phyloP scores from a whole-genome alignment of 2,329 filamentous ascomycete species.

The Magnaporthiopsis rhizophila region DNA sequence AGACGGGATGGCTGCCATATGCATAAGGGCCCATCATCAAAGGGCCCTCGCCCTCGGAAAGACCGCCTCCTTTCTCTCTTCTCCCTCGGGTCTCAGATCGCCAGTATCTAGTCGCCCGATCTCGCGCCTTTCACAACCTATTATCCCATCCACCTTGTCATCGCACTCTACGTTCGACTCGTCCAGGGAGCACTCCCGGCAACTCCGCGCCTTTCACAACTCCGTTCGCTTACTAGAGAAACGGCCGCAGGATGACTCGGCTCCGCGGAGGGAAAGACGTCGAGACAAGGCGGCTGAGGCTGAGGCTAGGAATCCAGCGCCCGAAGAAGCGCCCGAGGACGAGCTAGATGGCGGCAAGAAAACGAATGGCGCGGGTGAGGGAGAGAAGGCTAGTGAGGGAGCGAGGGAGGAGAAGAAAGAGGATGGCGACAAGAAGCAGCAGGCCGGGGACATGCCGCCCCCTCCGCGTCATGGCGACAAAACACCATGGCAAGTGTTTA shows the following conservation, averaged over 20 bases:
- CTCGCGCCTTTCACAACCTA: not conserved
- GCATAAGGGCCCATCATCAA: not conserved
- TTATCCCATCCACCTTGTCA: not conserved
- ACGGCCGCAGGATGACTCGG: not conserved
- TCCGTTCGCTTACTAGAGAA: not conserved
- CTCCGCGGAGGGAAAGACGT: not conserved
- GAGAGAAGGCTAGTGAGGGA: not conserved
- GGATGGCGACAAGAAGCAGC: conserved; percentile 34
- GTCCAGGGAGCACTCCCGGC: not conserved
- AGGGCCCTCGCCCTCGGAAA: not conserved
- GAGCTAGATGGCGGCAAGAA: not conserved
- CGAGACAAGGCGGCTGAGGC: not conserved
- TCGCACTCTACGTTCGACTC: not conserved
- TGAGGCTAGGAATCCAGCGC: not conserved
- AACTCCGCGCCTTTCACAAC: conserved; percentile 5
- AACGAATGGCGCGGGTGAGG: not conserved
- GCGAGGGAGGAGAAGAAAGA: conserved; percentile 28
- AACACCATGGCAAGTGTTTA: conserved; percentile 97
- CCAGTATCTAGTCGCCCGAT: not conserved
- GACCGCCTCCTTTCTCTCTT: not conserved
- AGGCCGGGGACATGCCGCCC: conserved; percentile 49
- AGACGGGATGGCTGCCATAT: not conserved
- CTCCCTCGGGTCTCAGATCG: not conserved
- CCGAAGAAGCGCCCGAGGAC: not conserved
- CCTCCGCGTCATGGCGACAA: conserved; percentile 98